Conservation (phyloP, 2,329 filamentous ascomycete species). For the Leptographium galeiforme region DNA sequence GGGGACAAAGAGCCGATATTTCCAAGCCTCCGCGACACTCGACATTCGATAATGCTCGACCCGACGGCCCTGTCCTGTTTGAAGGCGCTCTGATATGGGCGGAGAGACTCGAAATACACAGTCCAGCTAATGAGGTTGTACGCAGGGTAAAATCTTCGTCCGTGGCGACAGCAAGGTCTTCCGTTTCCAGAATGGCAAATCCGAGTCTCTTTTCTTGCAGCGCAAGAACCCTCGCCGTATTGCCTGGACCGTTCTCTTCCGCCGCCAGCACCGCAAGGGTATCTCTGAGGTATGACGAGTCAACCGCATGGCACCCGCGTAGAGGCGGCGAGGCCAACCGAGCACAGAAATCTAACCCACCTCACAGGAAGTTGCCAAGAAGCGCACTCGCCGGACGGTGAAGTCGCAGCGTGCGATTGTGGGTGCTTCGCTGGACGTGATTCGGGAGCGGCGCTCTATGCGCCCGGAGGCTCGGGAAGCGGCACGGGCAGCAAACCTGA, state of each 20-base stretch:
- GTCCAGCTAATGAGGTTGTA: background rate
- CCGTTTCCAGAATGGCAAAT: conserved; percentile 99
- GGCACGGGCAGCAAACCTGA: conserved; percentile 80
- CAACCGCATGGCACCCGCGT: background rate
- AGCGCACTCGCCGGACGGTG: conserved; percentile 94
- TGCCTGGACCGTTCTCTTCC: conserved; percentile 95
- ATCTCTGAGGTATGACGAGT: conserved; percentile 84
- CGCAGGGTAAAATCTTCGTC: conserved; percentile 97
- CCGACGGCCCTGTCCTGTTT: background rate
- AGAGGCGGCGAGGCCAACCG: no score
- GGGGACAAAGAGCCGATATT: background rate
- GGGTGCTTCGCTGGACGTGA: conserved; percentile 97
- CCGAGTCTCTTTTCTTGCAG: conserved; percentile 98
- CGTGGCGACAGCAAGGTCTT: conserved; percentile 99
- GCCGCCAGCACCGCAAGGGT: conserved; percentile 99
- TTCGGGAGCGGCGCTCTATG: conserved; percentile 95
- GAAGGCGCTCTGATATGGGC: background rate
- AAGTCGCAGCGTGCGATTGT: conserved; percentile 99
- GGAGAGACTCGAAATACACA: background rate
- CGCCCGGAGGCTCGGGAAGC: conserved; percentile 92
- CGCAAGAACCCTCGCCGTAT: conserved; percentile 99
- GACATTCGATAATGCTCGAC: background rate
- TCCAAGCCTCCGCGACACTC: background rate
- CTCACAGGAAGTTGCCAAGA: conserved; percentile 95
- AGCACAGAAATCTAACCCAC: background rate